phyloP scores from a whole-genome alignment of 2,329 filamentous ascomycete genomes.

The Penicillium palitans region DNA sequence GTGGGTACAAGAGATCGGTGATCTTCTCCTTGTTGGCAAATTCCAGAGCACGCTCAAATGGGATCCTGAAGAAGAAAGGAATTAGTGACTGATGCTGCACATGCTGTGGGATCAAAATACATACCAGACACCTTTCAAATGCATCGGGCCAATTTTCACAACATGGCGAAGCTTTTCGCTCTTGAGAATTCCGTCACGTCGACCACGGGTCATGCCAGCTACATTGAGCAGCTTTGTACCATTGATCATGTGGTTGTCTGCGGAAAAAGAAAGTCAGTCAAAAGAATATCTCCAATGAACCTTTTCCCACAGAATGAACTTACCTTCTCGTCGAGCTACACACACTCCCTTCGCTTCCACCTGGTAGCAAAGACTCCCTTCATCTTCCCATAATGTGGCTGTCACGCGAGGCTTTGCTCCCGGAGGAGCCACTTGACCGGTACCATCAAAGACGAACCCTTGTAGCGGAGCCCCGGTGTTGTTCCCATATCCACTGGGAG shows the following conservation, averaged over 20 bases:
- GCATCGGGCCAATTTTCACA: slow-evolving; percentile 99
- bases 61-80: slow-evolving; percentile 67
- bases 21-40: slow-evolving; percentile 99
- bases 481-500: slow-evolving; percentile 42
- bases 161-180: slow-evolving; percentile 96
- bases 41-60: slow-evolving; percentile 93
- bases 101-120: slow-evolving; percentile 35
- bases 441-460: slow-evolving; percentile 69
- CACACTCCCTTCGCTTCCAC: slow-evolving; percentile 96
- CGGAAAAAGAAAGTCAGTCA: not conserved
- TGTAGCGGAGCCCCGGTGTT: slow-evolving; percentile 44
- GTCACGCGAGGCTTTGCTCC: slow-evolving; percentile 97
- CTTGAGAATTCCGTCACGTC: slow-evolving; percentile 93
- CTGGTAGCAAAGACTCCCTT: slow-evolving; percentile 95
- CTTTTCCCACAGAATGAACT: slow-evolving; percentile 22
- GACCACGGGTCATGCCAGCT: slow-evolving; percentile 94
- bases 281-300: not conserved
- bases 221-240: slow-evolving; percentile 96
- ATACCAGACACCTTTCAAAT: slow-evolving; percentile 95
- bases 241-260: slow-evolving; percentile 99
- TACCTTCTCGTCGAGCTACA: slow-evolving; percentile 89
- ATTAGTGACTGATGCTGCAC: not conserved
- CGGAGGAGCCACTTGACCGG: slow-evolving; percentile 87
- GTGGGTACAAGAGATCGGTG: slow-evolving; percentile 87
- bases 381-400: slow-evolving; percentile 96